Conservation (phyloP, 2,329 filamentous ascomycete genomes). For the Beauveria australis region DNA sequence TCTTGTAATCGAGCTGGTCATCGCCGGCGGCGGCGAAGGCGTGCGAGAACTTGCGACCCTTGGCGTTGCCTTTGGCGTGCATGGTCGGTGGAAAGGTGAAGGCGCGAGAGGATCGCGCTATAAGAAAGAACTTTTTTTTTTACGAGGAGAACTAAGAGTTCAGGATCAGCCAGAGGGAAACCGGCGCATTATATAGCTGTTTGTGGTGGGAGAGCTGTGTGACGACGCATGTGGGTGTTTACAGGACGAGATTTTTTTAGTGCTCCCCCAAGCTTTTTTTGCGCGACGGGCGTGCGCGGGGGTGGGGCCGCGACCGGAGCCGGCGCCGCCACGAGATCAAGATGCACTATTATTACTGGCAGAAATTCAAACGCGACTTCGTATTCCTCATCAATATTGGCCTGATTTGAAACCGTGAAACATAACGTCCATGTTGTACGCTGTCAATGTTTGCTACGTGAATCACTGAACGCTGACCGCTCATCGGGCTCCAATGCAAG, state of each 20-base stretch:
- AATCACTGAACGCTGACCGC: too few relatives aligned
- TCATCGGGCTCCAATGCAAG: too few relatives aligned
- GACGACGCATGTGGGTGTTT: neutral
- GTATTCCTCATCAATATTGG: too few relatives aligned
- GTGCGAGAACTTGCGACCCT: neutral
- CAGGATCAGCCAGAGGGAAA: neutral
- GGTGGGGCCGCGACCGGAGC: slow-evolving; percentile 5
- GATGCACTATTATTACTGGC: too few relatives aligned
- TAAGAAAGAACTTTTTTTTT: neutral
- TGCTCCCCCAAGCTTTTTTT: too few relatives aligned
- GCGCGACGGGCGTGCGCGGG: neutral
- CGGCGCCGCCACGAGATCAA: neutral
- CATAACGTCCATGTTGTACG: too few relatives aligned
- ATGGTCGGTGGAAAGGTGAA: neutral
- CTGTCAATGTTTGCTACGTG: too few relatives aligned
- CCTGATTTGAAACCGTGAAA: too few relatives aligned
- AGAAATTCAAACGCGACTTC: too few relatives aligned
- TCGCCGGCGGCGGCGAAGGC: neutral
- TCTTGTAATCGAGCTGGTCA: neutral
- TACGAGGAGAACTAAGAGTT: neutral
- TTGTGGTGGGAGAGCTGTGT: neutral
- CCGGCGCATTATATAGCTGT: neutral
- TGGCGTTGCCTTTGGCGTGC: neutral
- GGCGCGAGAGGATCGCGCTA: neutral
- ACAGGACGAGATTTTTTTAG: neutral